These are phyloP conservation scores for Dothideomycetidae sp. DNA, from an alignment of 2,329 filamentous ascomycete species.

Conservation along the genomic window DNA sequence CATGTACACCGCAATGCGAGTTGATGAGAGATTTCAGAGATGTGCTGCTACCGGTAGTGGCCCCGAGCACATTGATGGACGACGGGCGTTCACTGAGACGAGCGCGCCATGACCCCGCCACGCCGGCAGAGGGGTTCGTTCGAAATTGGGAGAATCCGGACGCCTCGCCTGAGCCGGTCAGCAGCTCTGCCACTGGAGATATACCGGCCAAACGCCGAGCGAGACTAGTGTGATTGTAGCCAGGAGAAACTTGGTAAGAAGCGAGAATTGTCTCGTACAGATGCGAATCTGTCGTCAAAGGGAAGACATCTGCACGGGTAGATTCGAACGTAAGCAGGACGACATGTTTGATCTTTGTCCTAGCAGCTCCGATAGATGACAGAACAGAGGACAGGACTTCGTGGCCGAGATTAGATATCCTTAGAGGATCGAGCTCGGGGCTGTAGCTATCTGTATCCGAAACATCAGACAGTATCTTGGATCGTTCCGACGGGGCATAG, in stretches of 20 bases:
- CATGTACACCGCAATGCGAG: constrained; percentile 28
- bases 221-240: background rate
- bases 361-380: too few relatives aligned
- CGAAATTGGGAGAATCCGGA: background rate
- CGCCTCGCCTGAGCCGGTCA: background rate
- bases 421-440: too few relatives aligned
- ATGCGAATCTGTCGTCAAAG: constrained; percentile 23
- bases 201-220: background rate
- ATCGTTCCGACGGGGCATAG: too few relatives aligned
- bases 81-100: background rate
- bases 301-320: constrained; percentile 29
- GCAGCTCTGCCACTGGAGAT: background rate
- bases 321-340: constrained; percentile 28
- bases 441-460: too few relatives aligned
- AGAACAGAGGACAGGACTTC: too few relatives aligned
- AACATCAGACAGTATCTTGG: too few relatives aligned
- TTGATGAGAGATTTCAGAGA: constrained; percentile 27
- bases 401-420: too few relatives aligned
- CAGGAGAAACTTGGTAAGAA: background rate
- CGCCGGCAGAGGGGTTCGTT: background rate
- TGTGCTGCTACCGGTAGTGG: constrained; percentile 25
- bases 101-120: background rate
- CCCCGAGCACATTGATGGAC: constrained; percentile 17
- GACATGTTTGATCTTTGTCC: constrained; percentile 27
- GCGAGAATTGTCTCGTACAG: constrained; percentile 22